Evolutionary conservation across 2,329 filamentous ascomycete genomes (phyloP), one percentile per base, ranked within the genome.

Genomic region (Aureobasidium zeae): DNA sequence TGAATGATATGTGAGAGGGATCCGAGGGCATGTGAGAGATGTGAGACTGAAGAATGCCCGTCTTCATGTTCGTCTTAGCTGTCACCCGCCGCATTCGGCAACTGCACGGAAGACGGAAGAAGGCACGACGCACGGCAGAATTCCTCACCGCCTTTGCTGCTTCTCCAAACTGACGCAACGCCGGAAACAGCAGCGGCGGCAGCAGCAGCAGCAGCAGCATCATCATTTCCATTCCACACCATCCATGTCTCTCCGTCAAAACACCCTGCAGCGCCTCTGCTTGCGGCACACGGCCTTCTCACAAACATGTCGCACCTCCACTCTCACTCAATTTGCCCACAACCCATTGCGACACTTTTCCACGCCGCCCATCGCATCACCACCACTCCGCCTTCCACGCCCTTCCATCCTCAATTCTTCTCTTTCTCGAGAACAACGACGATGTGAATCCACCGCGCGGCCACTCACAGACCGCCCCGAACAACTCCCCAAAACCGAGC

Each of bases 381-480:
- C 49, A 39, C 46, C 44, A 26, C 45, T 48, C 39, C 47, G 46
- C 43, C 45, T 45, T 51, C 39, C 45, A 7, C 19, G n/a, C 8
- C n/a, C n/a, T n/a, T n/a, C n/a, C n/a, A n/a, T n/a, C n/a, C n/a
- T n/a, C n/a, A n/a, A 22, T 26, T 26, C 36, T 29, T 22, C 19
- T 39, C n/a, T 2, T 22, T 4, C 4, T n/a, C 12, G 5, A 57
- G 61, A 45, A 54, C 38, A 39, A 26, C 45, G 48, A 30, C 49
- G 47, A 38, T 42, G 38, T 17, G 49, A 51, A 33, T 48, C 48
- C 8, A 42, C 48, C 6, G 44, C 46, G 4, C 33, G 19, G 15
- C 52, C 58, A 15, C 52, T 58, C n/a, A 62, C 57, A 21, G 53
- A 60, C 45, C 52, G 54, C 31, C 30, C 45, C 9, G 49, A 52